Conservation (phyloP, 352 stramenopile species). For the Aphanomyces stellatus region DNA sequence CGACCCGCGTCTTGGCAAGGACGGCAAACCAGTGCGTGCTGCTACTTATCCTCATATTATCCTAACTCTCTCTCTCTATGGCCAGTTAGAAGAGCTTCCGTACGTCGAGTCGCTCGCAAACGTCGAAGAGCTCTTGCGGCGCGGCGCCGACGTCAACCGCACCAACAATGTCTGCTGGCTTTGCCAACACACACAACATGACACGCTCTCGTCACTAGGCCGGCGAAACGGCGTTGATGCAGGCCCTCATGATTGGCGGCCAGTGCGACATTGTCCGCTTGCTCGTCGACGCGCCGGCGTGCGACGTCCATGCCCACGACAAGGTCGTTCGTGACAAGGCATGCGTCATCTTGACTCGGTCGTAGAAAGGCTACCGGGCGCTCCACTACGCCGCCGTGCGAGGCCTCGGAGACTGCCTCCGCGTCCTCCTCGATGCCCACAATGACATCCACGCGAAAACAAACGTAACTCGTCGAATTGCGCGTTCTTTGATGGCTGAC, state of each 20-base stretch:
- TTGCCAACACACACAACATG: no score
- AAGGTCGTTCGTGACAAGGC: not conserved
- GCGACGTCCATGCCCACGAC: not conserved
- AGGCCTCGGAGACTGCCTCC: constrained; percentile 28
- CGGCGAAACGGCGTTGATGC: not conserved
- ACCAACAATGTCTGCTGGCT: not conserved
- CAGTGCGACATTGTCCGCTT: not conserved
- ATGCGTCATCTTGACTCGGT: not conserved
- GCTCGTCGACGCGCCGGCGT: not conserved
- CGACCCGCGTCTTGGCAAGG: not conserved
- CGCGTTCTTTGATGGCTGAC: not conserved
- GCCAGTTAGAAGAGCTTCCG: no score
- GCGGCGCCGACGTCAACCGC: not conserved
- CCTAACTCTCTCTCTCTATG: no score
- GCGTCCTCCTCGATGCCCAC: not conserved
- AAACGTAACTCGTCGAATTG: not conserved
- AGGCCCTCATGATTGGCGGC: not conserved
- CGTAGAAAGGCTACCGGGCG: constrained; percentile 42
- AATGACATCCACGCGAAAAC: not conserved
- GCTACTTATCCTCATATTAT: no score
- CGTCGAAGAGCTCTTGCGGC: not conserved
- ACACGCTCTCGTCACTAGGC: no score
- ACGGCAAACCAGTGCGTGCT: not conserved
- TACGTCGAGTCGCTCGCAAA: not conserved
- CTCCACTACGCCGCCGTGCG: constrained; percentile 62